These are phyloP conservation scores for Gossypium raimondii DNA, from an alignment of 345 rosid species.

Conservation along the genomic window DNA sequence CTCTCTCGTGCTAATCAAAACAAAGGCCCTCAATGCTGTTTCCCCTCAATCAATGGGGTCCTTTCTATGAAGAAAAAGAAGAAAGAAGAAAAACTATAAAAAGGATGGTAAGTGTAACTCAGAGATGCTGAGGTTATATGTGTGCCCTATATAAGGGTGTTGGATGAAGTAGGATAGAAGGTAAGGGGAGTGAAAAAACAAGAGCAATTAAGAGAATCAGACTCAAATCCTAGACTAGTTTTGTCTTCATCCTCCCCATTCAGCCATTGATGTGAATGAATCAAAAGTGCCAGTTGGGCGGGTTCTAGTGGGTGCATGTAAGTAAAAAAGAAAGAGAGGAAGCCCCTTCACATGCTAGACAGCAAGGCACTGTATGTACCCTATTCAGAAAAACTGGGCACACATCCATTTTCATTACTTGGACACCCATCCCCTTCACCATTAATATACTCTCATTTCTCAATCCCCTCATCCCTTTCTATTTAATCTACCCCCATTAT, in stretches of 20 bases:
- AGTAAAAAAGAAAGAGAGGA: slow-evolving; percentile 9
- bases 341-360: slow-evolving; percentile 54
- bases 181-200: slow-evolving; percentile 4
- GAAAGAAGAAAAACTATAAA: background rate
- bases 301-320: slow-evolving; percentile 23
- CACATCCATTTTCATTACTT: slow-evolving; percentile 33
- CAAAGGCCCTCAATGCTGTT: background rate
- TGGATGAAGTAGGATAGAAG: background rate
- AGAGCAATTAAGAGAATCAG: slow-evolving; percentile 24
- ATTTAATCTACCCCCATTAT: no score
- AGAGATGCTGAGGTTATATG: slow-evolving; percentile 8
- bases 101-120: slow-evolving; percentile 7
- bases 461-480: background rate
- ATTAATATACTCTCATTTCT: background rate
- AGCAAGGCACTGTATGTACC: slow-evolving; percentile 55
- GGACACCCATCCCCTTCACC: slow-evolving; percentile 33
- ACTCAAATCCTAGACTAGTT: slow-evolving; percentile 26
- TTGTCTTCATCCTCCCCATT: slow-evolving; percentile 32
- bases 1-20: background rate
- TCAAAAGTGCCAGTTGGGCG: slow-evolving; percentile 44
- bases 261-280: slow-evolving; percentile 24
- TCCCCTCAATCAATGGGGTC: background rate
- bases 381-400: slow-evolving; percentile 38
- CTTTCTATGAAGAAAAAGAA: slow-evolving; percentile 15
- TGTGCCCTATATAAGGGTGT: slow-evolving; percentile 13